Conservation (phyloP, 1,139 yeast genomes). For the Diutina rugosa region DNA sequence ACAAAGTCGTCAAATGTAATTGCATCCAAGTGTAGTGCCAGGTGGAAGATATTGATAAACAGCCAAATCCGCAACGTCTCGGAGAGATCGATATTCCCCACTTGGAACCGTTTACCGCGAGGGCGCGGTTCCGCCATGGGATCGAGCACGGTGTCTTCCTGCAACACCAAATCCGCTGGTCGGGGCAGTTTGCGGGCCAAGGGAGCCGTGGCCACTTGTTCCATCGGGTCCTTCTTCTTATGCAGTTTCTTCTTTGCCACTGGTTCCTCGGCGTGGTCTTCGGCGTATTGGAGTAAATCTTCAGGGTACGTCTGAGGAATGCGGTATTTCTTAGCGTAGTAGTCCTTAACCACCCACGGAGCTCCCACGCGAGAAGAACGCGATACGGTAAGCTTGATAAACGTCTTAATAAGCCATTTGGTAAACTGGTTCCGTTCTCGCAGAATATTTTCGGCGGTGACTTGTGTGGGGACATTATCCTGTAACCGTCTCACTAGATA, state of each 20-base stretch:
- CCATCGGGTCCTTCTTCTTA: constrained; percentile 4
- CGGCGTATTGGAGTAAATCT: constrained; percentile 27
- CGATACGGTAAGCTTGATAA: constrained; percentile 71
- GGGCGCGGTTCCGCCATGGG: neutral
- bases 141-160: neutral
- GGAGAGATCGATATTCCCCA: neutral
- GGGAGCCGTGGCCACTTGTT: neutral
- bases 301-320: constrained; percentile 48
- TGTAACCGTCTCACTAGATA: constrained; percentile 51
- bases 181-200: neutral
- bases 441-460: constrained; percentile 59
- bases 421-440: constrained; percentile 84
- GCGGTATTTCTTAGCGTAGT: constrained; percentile 50
- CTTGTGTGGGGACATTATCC: constrained; percentile 47
- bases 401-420: constrained; percentile 80
- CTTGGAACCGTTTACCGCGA: neutral
- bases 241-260: constrained; percentile 5
- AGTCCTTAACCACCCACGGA: constrained; percentile 90
- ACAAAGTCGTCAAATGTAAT: constrained; percentile 74
- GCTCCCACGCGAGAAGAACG: constrained; percentile 83
- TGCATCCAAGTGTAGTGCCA: constrained; percentile 50
- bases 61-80: constrained; percentile 62
- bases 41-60: constrained; percentile 59
- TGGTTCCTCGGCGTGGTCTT: constrained; percentile 10
- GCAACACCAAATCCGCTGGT: neutral